phyloP scores from a whole-genome alignment of 2,329 filamentous ascomycete species.

The Aureobasidium pullulans region DNA sequence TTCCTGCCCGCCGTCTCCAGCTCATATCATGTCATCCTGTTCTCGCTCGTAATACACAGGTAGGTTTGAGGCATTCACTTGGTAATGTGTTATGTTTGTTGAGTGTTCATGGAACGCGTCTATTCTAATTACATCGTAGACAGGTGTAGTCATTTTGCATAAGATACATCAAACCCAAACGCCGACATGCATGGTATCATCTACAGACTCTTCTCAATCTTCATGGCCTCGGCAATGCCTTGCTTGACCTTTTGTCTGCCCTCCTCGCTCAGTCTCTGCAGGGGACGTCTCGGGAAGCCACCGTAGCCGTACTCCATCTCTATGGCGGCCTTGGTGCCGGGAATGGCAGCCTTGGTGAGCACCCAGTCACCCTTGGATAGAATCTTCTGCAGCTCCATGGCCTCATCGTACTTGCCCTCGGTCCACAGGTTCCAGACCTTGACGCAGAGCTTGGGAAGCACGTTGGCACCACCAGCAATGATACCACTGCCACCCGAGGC shows the following conservation, averaged over 20 bases:
- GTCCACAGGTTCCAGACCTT: conserved; percentile 70
- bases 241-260: conserved; percentile 23
- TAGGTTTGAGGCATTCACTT: background rate
- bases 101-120: background rate
- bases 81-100: background rate
- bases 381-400: conserved; percentile 66
- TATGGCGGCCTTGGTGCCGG: conserved; percentile 78
- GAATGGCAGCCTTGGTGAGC: conserved; percentile 72
- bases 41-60: background rate
- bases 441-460: conserved; percentile 75
- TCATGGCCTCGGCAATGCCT: conserved; percentile 24
- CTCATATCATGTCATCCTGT: background rate
- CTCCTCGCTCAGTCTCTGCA: conserved; percentile 58
- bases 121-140: background rate
- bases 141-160: background rate
- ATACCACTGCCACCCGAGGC: conserved; percentile 73
- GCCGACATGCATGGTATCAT: conserved; percentile 5
- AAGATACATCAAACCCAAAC: background rate
- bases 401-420: conserved; percentile 67
- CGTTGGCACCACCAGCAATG: conserved; percentile 78
- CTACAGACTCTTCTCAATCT: conserved; percentile 23
- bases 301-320: conserved; percentile 78
- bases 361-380: conserved; percentile 76
- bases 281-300: conserved; percentile 63
- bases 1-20: background rate